A percentile compares a stretch with the other conserved stretches of the same genome.
phyloP scores from a whole-genome alignment of 352 stramenopile species.

The Phytophthora pseudosyringae region DNA sequence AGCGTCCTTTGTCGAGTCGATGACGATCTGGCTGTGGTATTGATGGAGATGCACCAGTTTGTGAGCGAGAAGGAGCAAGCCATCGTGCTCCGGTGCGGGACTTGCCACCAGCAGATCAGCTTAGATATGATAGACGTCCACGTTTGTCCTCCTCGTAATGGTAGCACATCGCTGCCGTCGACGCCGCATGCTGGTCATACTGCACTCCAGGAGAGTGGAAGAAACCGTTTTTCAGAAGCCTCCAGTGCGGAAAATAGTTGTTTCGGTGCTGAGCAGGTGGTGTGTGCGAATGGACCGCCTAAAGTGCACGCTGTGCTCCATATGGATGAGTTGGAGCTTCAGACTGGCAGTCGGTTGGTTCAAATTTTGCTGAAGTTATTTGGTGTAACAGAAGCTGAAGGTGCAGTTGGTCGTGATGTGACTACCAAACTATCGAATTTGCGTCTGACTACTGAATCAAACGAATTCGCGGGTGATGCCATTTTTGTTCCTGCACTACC shows the following conservation, averaged over 20 bases:
- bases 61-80: slow-evolving; percentile 61
- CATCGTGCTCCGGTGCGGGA: slow-evolving; percentile 61
- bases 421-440: slow-evolving; percentile 40
- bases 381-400: slow-evolving; percentile 7
- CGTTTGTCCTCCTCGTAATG: slow-evolving; percentile 42
- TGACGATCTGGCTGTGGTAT: slow-evolving; percentile 47
- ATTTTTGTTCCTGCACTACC: slow-evolving; percentile 73
- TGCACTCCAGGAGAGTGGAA: neutral
- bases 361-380: slow-evolving; percentile 44
- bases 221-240: slow-evolving; percentile 32
- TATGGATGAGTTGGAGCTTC: slow-evolving; percentile 61
- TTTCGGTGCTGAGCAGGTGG: slow-evolving; percentile 2
- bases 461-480: slow-evolving; percentile 63
- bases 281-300: neutral
- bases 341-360: slow-evolving; percentile 46
- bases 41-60: slow-evolving; percentile 64
- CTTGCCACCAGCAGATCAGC: slow-evolving; percentile 62
- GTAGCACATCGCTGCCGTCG: slow-evolving; percentile 18
- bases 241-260: slow-evolving; percentile 16
- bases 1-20: slow-evolving; percentile 51
- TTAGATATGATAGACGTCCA: slow-evolving; percentile 65
- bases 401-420: slow-evolving; percentile 28
- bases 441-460: slow-evolving; percentile 67
- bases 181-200: slow-evolving; percentile 19
- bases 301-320: slow-evolving; percentile 49